These are phyloP conservation scores for Yamadazyma aaseri DNA, from an alignment of 1,139 yeast genomes.

Conservation along the genomic window DNA sequence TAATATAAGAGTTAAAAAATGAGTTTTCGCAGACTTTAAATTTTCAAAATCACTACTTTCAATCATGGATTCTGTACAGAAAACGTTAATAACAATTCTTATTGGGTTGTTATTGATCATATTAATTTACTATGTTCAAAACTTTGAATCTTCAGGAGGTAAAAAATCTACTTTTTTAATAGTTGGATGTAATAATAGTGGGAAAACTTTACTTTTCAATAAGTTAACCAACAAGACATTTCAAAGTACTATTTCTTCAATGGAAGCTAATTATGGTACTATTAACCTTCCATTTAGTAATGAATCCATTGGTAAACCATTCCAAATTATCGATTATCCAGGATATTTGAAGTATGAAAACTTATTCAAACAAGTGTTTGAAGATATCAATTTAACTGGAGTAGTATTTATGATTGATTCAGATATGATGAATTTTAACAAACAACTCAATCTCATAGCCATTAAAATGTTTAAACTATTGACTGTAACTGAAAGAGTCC, in stretches of 20 bases:
- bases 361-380: slow-evolving; percentile 40
- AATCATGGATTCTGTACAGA: slow-evolving; percentile 27
- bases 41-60: background rate
- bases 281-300: slow-evolving; percentile 37
- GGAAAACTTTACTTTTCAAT: slow-evolving; percentile 70
- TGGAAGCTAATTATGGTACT: slow-evolving; percentile 36
- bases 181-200: slow-evolving; percentile 69
- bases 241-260: slow-evolving; percentile 40
- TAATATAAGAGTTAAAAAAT: too few relatives aligned
- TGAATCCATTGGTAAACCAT: slow-evolving; percentile 29
- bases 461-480: slow-evolving; percentile 56
- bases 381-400: slow-evolving; percentile 54
- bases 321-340: slow-evolving; percentile 73
- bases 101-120: slow-evolving; percentile 25
- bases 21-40: background rate
- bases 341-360: slow-evolving; percentile 76
- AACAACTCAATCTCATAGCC: slow-evolving; percentile 34
- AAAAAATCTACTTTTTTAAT: slow-evolving; percentile 59
- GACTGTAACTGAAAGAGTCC: slow-evolving; percentile 54
- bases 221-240: slow-evolving; percentile 20
- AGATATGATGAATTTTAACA: slow-evolving; percentile 21
- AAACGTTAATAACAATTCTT: slow-evolving; percentile 21
- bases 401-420: slow-evolving; percentile 68
- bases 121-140: slow-evolving; percentile 24
- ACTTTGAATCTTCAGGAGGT: slow-evolving; percentile 20